Evolutionary conservation across 805 yeast genomes (phyloP), one percentile per base, ranked within the genome.

Genomic region (Clavispora phyllophila): DNA sequence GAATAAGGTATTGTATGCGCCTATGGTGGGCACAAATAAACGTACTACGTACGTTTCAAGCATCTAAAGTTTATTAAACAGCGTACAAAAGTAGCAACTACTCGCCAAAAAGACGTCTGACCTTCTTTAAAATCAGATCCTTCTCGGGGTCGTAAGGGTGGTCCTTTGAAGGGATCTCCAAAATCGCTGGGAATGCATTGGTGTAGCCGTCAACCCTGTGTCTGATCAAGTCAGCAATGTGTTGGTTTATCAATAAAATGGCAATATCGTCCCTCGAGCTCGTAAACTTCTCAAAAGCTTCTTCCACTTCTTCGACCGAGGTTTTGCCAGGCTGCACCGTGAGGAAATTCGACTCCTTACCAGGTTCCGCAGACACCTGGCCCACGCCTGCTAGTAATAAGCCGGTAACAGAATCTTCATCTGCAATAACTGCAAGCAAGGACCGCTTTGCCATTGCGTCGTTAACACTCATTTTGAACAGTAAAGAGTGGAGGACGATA

Each of bases 131-230:
- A 32, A 93, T 89, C 17, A 96, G 84, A 66, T 93, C 99, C 79
- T 91, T 93, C 63, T 91, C 98, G 17, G 99, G 99, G 63, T 93
- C 95, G 63, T 93, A 93, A 18, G 99, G 98, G 63, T 93, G 98
- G 60, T 93, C 99, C 71, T 93, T 93, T 13, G 97, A 88, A 22
- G 99, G 99, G 48, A 93, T 93, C 68, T 93, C 99, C 58, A 93
- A 73, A 37, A 93, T 80, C 3, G 99, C 97, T 8, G 99, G 99
- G 66, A 93, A 93, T 9, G 99, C 96, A 50, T 82, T 79, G 14
- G 95, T 81, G 67, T 77, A 93, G 37, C 78, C 74, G 57, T 93
- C 99, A 36, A 93, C 88, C 51, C 76, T 75, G 51, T 75, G 74
- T 64, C 99, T 77, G 44, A 93, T 91, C 54, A 80, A 76, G 57